Evolutionary conservation across 345 rosid species (phyloP).

Genomic region (Brassica incana): DNA sequence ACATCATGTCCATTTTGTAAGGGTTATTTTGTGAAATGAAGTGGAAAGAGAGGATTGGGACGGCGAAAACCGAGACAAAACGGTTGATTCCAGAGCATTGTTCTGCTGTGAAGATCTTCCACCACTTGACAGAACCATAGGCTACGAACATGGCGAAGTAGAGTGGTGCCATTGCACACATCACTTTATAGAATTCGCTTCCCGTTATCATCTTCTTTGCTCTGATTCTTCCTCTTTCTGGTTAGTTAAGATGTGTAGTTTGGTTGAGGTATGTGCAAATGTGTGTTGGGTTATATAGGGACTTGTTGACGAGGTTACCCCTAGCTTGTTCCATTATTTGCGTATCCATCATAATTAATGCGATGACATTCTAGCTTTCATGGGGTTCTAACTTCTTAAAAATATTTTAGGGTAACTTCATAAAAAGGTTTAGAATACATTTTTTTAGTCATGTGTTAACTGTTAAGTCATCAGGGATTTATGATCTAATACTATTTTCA

Average conservation of each 20-base stretch:
- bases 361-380: background rate
- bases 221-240: conserved; percentile 39
- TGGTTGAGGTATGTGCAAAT: conserved; percentile 13
- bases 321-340: conserved; percentile 15
- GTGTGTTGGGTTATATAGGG: conserved; percentile 30
- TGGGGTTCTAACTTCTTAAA: background rate
- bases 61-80: conserved; percentile 95
- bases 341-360: conserved; percentile 1
- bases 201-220: conserved; percentile 60
- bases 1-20: conserved; percentile 50
- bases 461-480: background rate
- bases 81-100: conserved; percentile 99
- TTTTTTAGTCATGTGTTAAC: background rate
- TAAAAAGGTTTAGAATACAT: background rate
- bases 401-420: background rate
- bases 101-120: conserved; percentile 90
- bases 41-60: conserved; percentile 93
- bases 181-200: conserved; percentile 86
- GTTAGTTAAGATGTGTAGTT: conserved; percentile 16
- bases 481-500: background rate
- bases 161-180: conserved; percentile 97
- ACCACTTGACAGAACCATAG: conserved; percentile 95
- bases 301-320: conserved; percentile 35
- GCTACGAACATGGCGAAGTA: conserved; percentile 97
- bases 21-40: conserved; percentile 55